Base-by-base conservation (phyloP, 2,329 filamentous ascomycete species). In the Penicillium sp. region DNA sequence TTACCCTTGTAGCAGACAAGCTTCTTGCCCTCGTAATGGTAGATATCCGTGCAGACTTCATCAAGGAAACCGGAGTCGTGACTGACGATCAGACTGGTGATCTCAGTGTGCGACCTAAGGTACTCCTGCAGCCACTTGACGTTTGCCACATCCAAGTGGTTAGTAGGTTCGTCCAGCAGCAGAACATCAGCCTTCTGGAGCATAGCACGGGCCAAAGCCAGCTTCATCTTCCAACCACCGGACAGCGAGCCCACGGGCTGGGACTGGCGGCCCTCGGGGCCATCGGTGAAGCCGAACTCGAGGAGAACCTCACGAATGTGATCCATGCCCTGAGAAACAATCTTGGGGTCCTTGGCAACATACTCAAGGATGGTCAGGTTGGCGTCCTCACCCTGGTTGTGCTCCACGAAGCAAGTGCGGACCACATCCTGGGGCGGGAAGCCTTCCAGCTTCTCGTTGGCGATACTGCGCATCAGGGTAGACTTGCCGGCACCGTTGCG, bases 141-240 rank as follows among this genome's bases (percentile, higher is more conserved):
- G 76, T 97, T 97, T 71, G 87, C 87, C 68, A 97, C 93, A 75
- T 99, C 94, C 74, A 99, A 82, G 79, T 99, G 94, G 82, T 99
- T 99, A 69, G 94, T 99, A 77, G 94, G 94, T 85, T 99, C 94
- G 83, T 99, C 94, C 57, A 99, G 86, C 51, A 99, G 83, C 58
- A 99, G 84, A 50, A 99, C 93, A 74, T 99, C 94, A n/a, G 94
- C 93, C 72, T 88, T 90, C 83, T 94, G 90, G 70, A 99, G 84
- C 93, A 99, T 97, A 63, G 94, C 94, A 70, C 94, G 87, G 52
- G 94, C 94, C 75, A 99, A 79, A 65, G 94, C 94, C 61, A 99
- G 81, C 86, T 99, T 99, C 94, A 99, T 99, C 85, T 97, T 97
- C 94, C 94, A 99, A 73, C 94, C 94, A 78, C 94, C 94, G 43